A percentile compares a stretch with the other conserved stretches of the same genome.
Evolutionary conservation across 2,329 filamentous ascomycete genomes (phyloP).

Genomic region (Aureobasidium pullulans): DNA sequence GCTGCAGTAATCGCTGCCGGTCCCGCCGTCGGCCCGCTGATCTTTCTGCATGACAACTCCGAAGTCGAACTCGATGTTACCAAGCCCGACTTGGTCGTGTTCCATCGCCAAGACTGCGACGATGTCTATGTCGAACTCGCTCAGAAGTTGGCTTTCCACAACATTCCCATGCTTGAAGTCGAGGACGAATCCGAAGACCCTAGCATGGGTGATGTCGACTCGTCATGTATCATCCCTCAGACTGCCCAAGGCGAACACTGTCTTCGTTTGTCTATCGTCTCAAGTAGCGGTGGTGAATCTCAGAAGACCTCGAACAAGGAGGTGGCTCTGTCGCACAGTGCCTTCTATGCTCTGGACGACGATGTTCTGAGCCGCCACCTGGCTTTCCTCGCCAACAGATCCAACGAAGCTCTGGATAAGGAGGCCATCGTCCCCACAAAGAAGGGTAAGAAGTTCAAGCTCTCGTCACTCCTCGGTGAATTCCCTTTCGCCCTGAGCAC

Average conservation of each 20-base stretch:
- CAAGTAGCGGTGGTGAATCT: background rate
- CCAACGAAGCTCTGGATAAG: background rate
- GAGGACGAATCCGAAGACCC: background rate
- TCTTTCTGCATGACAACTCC: background rate
- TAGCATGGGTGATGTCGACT: background rate
- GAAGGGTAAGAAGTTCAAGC: background rate
- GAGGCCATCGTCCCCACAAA: background rate
- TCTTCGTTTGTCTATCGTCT: background rate
- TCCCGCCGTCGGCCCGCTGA: background rate
- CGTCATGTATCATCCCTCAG: background rate
- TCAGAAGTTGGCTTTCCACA: background rate
- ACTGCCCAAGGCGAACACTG: background rate
- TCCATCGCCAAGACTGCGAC: background rate
- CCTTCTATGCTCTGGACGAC: slow-evolving; percentile 1
- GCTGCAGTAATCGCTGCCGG: no score
- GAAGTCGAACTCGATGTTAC: background rate
- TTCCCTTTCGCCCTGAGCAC: background rate
- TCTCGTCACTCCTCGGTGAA: background rate
- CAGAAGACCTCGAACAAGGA: background rate
- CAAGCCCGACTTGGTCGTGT: slow-evolving; percentile 4
- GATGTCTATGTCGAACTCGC: background rate
- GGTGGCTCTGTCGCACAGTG: background rate
- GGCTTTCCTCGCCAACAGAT: background rate
- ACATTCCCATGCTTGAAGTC: slow-evolving; percentile 5
- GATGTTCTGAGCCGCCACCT: slow-evolving; percentile 10